Percentiles rank a stretch among this genome's conserved stretches.
These are phyloP conservation scores for Paecilomyces sp. DNA, from an alignment of 2,329 filamentous ascomycete species.

Conservation along the genomic window DNA sequence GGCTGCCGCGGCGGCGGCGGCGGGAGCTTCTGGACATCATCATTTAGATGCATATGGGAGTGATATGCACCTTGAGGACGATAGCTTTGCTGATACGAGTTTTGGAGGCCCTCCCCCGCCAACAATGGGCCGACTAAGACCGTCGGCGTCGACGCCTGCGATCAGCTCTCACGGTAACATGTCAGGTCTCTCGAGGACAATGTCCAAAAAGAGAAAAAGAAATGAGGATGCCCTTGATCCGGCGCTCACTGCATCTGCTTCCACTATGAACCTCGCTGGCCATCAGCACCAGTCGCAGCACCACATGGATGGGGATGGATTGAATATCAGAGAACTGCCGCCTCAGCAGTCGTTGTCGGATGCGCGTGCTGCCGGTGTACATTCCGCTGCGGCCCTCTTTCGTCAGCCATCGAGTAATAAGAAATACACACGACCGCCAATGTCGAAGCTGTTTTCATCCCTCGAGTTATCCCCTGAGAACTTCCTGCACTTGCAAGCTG, in stretches of 20 bases:
- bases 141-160: slow-evolving; percentile 10
- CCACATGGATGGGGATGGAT: slow-evolving; percentile 20
- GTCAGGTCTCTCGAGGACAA: slow-evolving; percentile 23
- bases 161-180: slow-evolving; percentile 21
- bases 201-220: slow-evolving; percentile 35
- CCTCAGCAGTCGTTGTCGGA: slow-evolving; percentile 34
- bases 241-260: slow-evolving; percentile 18
- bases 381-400: slow-evolving; percentile 49
- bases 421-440: slow-evolving; percentile 52
- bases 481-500: slow-evolving; percentile 49
- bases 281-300: slow-evolving; percentile 19
- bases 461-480: slow-evolving; percentile 51
- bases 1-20: slow-evolving; percentile 41
- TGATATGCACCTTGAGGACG: slow-evolving; percentile 33
- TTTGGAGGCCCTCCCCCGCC: slow-evolving; percentile 10
- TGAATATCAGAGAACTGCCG: slow-evolving; percentile 30
- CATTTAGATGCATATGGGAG: slow-evolving; percentile 33
- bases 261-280: slow-evolving; percentile 15
- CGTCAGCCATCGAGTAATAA: slow-evolving; percentile 44
- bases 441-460: slow-evolving; percentile 51
- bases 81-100: slow-evolving; percentile 28
- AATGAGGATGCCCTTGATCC: slow-evolving; percentile 32
- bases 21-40: slow-evolving; percentile 42
- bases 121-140: slow-evolving; percentile 18
- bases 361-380: slow-evolving; percentile 43